Conservation (phyloP, 768 basidiomycete species). For the Leccinum truebloodii region DNA sequence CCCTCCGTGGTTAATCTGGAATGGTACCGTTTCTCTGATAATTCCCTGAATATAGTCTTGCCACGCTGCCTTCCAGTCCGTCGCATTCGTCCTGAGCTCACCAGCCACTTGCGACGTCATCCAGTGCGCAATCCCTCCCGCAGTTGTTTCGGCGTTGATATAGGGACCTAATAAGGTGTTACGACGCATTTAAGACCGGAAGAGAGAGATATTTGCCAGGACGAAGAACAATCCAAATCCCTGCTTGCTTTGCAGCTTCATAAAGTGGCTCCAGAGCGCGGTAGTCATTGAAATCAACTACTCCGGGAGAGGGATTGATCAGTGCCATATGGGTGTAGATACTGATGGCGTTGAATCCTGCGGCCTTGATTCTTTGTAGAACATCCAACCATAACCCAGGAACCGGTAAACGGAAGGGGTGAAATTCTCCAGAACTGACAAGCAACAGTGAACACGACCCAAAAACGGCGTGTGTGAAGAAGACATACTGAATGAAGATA, state of each 20-base stretch:
- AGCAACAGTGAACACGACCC: not conserved
- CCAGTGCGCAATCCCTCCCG: slow-evolving; percentile 74
- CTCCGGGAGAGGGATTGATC: slow-evolving; percentile 71
- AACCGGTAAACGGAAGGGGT: slow-evolving; percentile 79
- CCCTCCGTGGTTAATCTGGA: slow-evolving; percentile 72
- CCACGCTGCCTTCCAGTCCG: slow-evolving; percentile 73
- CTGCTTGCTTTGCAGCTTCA: slow-evolving; percentile 71
- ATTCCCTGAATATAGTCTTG: slow-evolving; percentile 68
- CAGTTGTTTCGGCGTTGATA: slow-evolving; percentile 82
- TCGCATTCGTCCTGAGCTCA: slow-evolving; percentile 64
- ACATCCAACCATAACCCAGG: slow-evolving; percentile 82
- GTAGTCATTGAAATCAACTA: slow-evolving; percentile 72
- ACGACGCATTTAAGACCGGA: not conserved
- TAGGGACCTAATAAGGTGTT: slow-evolving; percentile 35
- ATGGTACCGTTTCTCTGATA: slow-evolving; percentile 55
- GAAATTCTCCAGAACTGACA: slow-evolving; percentile 79
- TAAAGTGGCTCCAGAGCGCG: slow-evolving; percentile 69
- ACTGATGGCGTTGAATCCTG: slow-evolving; percentile 76
- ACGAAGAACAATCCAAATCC: slow-evolving; percentile 77
- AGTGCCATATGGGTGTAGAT: slow-evolving; percentile 83
- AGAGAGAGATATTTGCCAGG: slow-evolving; percentile 53
- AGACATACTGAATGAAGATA: slow-evolving; percentile 66
- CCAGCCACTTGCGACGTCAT: slow-evolving; percentile 67
- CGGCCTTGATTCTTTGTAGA: slow-evolving; percentile 78
- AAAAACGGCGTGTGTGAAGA: not conserved